Conservation (phyloP, 306 rosid genomes). For the Arachis hypogaea region DNA sequence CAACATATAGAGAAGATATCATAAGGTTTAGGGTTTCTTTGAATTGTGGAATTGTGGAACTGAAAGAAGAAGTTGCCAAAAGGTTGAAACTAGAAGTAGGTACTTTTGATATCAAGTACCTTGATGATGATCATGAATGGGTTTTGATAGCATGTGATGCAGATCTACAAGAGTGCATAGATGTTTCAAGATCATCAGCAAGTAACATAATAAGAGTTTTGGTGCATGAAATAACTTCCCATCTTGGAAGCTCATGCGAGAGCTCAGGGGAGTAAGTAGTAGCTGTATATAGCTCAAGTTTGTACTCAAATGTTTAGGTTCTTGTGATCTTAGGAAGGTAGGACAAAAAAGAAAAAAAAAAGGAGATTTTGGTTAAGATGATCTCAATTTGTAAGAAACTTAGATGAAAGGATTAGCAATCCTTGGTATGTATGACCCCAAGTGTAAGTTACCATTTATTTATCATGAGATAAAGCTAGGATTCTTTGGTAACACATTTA, state of each 20-base stretch:
- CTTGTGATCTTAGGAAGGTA: constrained; percentile 42
- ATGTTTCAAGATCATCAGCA: constrained; percentile 66
- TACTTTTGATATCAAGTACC: constrained; percentile 77
- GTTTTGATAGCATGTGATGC: constrained; percentile 88
- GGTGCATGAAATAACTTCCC: constrained; percentile 65
- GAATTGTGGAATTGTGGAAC: constrained; percentile 57
- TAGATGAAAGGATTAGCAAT: constrained; percentile 36
- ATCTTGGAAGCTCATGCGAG: constrained; percentile 78
- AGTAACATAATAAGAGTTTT: constrained; percentile 71
- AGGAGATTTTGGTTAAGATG: constrained; percentile 45
- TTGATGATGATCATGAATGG: constrained; percentile 92
- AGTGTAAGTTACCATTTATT: not conserved
- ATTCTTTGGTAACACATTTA: constrained; percentile 19
- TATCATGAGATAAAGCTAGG: not conserved
- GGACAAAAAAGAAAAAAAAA: not conserved
- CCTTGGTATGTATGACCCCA: constrained; percentile 2
- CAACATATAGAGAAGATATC: constrained; percentile 80
- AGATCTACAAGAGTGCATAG: constrained; percentile 88
- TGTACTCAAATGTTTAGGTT: constrained; percentile 39
- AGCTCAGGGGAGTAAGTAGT: constrained; percentile 61
- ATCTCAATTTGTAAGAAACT: constrained; percentile 46
- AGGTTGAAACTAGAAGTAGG: constrained; percentile 79
- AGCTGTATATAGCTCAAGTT: constrained; percentile 42
- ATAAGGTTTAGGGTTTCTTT: constrained; percentile 67
- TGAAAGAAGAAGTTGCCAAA: constrained; percentile 78